phyloP scores from a whole-genome alignment of 2,329 filamentous ascomycete species.

The Hypoxylon sp. region DNA sequence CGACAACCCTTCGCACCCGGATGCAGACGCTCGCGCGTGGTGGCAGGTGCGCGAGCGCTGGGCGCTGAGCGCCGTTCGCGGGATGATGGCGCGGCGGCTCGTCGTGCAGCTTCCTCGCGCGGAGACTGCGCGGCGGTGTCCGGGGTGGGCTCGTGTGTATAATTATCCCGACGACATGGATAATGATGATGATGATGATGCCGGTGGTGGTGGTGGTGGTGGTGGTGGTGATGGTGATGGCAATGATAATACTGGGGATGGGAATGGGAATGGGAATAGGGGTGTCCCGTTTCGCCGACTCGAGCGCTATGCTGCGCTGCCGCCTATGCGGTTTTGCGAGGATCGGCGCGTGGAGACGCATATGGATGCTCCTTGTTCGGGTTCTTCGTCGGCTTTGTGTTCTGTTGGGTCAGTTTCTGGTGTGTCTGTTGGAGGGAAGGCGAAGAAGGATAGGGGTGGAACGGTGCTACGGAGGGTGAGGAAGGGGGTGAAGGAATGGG shows the following conservation, averaged over 20 bases:
- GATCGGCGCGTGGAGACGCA: slow-evolving; percentile 10
- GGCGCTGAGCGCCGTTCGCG: slow-evolving; percentile 33
- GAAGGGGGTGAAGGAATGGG: too few relatives aligned
- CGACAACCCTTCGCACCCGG: neutral
- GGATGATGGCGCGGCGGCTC: slow-evolving; percentile 31
- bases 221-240: slow-evolving; percentile 1
- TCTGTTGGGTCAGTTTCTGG: neutral
- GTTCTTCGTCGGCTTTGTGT: neutral
- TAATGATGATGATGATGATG: slow-evolving; percentile 8
- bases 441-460: too few relatives aligned
- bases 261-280: slow-evolving; percentile 9
- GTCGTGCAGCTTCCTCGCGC: slow-evolving; percentile 32
- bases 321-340: slow-evolving; percentile 3
- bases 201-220: slow-evolving; percentile 4
- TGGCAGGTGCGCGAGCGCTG: slow-evolving; percentile 41
- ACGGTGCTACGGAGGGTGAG: too few relatives aligned
- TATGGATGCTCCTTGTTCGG: slow-evolving; percentile 6
- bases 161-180: slow-evolving; percentile 27
- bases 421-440: too few relatives aligned
- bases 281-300: slow-evolving; percentile 11
- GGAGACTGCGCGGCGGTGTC: slow-evolving; percentile 21
- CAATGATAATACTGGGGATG: too few relatives aligned
- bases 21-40: slow-evolving; percentile 28
- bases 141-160: slow-evolving; percentile 24
- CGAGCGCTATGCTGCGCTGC: slow-evolving; percentile 27